These are phyloP conservation scores for Petasospora fabianii DNA, from an alignment of 1,139 yeast species.

Conservation along the genomic window DNA sequence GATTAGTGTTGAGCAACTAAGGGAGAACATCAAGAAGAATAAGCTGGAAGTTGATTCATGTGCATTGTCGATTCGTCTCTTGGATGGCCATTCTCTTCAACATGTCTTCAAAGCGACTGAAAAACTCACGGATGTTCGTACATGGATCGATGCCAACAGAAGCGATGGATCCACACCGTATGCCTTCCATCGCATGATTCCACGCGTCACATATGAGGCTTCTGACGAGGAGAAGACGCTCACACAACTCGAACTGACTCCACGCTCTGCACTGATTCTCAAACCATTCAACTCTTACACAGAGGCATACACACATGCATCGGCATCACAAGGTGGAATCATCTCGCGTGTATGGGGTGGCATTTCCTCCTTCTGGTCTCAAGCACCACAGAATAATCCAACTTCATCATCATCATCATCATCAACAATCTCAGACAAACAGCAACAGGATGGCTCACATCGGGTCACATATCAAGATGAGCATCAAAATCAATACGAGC, in stretches of 20 bases:
- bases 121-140: constrained; percentile 51
- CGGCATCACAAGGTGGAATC: constrained; percentile 23
- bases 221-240: constrained; percentile 52
- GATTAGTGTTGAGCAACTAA: constrained; percentile 16
- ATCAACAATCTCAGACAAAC: too few relatives aligned
- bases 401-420: not conserved
- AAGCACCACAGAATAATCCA: constrained; percentile 4
- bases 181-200: constrained; percentile 43
- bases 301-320: constrained; percentile 26
- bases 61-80: constrained; percentile 45
- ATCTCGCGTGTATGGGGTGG: constrained; percentile 31
- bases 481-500: too few relatives aligned
- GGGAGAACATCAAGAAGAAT: constrained; percentile 20
- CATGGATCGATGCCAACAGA: constrained; percentile 56
- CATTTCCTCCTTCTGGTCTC: constrained; percentile 31
- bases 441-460: too few relatives aligned
- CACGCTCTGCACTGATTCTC: constrained; percentile 64
- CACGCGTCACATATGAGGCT: constrained; percentile 42
- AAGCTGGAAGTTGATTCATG: constrained; percentile 29
- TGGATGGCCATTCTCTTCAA: constrained; percentile 51
- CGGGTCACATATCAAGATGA: too few relatives aligned
- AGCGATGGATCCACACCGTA: constrained; percentile 46
- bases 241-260: constrained; percentile 48
- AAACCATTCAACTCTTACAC: constrained; percentile 42
- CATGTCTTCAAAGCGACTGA: constrained; percentile 41